Evolutionary conservation across 768 basidiomycete genomes (phyloP), one percentile per base, ranked within the genome.

Genomic region (Cyathus striatus): DNA sequence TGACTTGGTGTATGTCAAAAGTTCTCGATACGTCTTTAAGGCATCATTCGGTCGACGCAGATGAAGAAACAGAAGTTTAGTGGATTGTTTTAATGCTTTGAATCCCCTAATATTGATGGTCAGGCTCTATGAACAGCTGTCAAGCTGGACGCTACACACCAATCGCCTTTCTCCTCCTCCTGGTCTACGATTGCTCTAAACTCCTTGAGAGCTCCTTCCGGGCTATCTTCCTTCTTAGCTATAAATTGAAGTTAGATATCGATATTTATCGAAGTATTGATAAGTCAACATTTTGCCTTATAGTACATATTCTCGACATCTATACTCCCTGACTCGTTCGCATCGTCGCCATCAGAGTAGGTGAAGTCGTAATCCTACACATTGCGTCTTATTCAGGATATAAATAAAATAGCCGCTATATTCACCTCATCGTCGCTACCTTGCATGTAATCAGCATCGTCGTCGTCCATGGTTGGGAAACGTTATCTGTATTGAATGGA

Each of bases 261-360:
- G 36, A 17, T 32, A 42, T 35, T 32, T 40, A 35, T 41, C 24
- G n/a, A 33, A 3, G 32, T 20, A 43, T 27, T 14, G 17, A 21
- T 38, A 34, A 20, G 63, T 84, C 40, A 51, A 97, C 95, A 83
- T 65, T 99, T 99, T 9, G 96, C 96, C 38, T 84, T 87, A 62
- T 98, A 98, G 67, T 99, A 99, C 79, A 93, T 81, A 59, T 99
- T 99, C 69, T 99, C 96, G 35, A 96, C 81, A 64, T 96, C 94
- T 20, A 81, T 87, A 41, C 80, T 88, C 38, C 78, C 86, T 1
- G 80, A 75, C 52, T 87, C 87, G 43, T 90, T 81, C 22, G 76
- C 88, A 22, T 88, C 88, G 25, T 88, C 90, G 40, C 79, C 85
- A 63, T 92, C 94, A 33, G 93, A 94, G 65, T 97, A 99, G 64